Conservation (phyloP, 2,329 filamentous ascomycete species). For the Colletotrichum echinochloae region DNA sequence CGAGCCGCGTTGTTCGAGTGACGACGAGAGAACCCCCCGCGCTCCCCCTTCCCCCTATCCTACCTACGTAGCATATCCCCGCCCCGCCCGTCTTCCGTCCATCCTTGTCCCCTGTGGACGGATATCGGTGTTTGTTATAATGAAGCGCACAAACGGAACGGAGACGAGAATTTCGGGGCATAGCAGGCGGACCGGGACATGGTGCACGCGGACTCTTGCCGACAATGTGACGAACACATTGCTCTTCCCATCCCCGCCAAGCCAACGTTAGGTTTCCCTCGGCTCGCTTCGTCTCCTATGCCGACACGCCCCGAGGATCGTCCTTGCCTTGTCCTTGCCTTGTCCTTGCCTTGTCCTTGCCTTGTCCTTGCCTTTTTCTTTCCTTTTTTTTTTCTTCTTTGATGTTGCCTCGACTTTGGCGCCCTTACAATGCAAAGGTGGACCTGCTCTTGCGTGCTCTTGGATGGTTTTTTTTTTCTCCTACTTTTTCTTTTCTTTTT, state of each 20-base stretch:
- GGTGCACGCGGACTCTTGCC: not conserved
- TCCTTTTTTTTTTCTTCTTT: too few species aligned
- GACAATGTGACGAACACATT: not conserved
- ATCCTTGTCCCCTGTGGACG: not conserved
- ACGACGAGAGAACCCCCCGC: not conserved
- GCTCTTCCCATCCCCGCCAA: not conserved
- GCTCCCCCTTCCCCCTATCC: too few species aligned
- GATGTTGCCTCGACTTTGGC: too few species aligned
- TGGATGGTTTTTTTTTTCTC: not conserved
- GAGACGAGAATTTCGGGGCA: too few species aligned
- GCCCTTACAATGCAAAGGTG: slow-evolving; percentile 14
- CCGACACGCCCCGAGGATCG: slow-evolving; percentile 15
- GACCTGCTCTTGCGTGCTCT: slow-evolving; percentile 11
- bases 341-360: not conserved
- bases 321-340: not conserved
- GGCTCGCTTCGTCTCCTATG: slow-evolving; percentile 25
- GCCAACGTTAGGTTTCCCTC: slow-evolving; percentile 24
- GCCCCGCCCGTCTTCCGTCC: not conserved
- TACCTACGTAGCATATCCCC: too few species aligned
- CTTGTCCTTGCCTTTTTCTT: not conserved
- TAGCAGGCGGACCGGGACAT: not conserved
- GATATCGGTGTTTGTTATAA: not conserved
- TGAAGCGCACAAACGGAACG: not conserved
- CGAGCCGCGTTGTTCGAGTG: not conserved
- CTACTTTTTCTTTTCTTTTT: not conserved